Base-by-base conservation (phyloP, 208 protist genomes). In the Leishmania amazonensis region DNA sequence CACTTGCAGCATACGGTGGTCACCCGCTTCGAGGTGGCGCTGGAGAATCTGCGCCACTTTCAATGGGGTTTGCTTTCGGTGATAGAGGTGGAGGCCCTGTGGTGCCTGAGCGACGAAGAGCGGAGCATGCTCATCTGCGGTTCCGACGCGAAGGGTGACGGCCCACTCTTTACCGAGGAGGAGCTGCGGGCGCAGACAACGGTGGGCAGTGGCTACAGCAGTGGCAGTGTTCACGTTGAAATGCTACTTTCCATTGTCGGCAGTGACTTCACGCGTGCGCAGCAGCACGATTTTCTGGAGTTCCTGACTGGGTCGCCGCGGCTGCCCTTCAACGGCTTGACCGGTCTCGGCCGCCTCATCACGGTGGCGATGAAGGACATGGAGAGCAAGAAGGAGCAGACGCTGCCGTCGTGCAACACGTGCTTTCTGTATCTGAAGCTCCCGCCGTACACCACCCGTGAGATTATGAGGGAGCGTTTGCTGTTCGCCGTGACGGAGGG, bases 361-460 rank as follows among this genome's bases (percentile, higher is more conserved):
- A 95, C 91, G 0, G 91, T 98, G 31, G 95, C 94, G 64, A 88
- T 89, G 77, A 96, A 96, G 79, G 93, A 96, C 31, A 86, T 98
- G 81, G 95, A 96, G 40, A 86, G 77, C 40, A 58, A 67, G 9
- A 85, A 83, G 4, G 90, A 97, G 84, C 86, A 91, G 54, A 96
- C 89, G 53, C 87, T 98, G 35, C 96, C 96, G 0, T 98, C 96
- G 3, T 97, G 93, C 82, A 98, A 96, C 83, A 98, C 96, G 3
- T 98, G 96, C 83, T 98, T 98, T 67, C 75, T 96, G 21, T 98
- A 98, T 80, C 80, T 98, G 49, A 98, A 98, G 83, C 86, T 98
- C 35, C 96, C 96, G 5, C 93, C 94, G 11, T 98, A 98, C 85
- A 90, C 79, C 38, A 91, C 89, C 0, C 70, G 81, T 15, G 89